Evolutionary conservation across 2,329 filamentous ascomycete species (phyloP).

Genomic region (Cercospora canescens): DNA sequence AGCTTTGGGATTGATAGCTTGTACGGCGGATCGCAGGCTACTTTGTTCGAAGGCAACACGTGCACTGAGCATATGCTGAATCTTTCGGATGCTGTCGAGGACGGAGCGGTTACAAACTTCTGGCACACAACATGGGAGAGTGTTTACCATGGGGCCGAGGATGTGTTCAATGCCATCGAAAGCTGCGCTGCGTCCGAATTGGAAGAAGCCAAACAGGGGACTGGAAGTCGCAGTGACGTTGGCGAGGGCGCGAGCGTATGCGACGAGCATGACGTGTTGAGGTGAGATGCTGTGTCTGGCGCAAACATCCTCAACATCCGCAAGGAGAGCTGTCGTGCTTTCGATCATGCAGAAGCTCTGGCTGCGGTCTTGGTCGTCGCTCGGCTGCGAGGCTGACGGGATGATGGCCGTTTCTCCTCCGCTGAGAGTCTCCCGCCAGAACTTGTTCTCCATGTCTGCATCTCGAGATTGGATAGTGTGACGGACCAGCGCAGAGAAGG

Average conservation of each 20-base stretch:
- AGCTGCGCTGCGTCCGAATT: slow-evolving; percentile 12
- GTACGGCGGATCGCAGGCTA: slow-evolving; percentile 6
- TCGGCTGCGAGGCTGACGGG: not conserved
- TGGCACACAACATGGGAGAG: slow-evolving; percentile 4
- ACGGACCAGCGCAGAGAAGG: slow-evolving; percentile 11
- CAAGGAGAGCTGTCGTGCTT: not conserved
- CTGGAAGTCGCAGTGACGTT: slow-evolving; percentile 1
- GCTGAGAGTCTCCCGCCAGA: slow-evolving; percentile 12
- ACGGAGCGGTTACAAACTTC: not conserved
- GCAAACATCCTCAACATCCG: slow-evolving; percentile 2
- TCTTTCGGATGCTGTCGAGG: not conserved
- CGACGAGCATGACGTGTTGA: slow-evolving; percentile 17
- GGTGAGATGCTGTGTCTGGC: slow-evolving; percentile 10
- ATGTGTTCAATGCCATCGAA: slow-evolving; percentile 16
- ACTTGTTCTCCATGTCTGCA: slow-evolving; percentile 2
- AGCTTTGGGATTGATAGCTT: not conserved
- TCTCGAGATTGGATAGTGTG: slow-evolving; percentile 7
- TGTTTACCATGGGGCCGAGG: slow-evolving; percentile 14
- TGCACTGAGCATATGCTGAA: slow-evolving; percentile 12
- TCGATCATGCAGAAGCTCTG: slow-evolving; percentile 14
- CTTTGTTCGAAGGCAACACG: slow-evolving; percentile 14
- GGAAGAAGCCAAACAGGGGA: slow-evolving; percentile 21
- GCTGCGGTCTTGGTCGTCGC: slow-evolving; percentile 7
- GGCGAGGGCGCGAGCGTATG: slow-evolving; percentile 15
- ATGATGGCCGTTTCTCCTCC: slow-evolving; percentile 13